These are phyloP conservation scores for Dissophora globulifera DNA, from an alignment of 192 early-diverging fungal species.

Conservation along the genomic window DNA sequence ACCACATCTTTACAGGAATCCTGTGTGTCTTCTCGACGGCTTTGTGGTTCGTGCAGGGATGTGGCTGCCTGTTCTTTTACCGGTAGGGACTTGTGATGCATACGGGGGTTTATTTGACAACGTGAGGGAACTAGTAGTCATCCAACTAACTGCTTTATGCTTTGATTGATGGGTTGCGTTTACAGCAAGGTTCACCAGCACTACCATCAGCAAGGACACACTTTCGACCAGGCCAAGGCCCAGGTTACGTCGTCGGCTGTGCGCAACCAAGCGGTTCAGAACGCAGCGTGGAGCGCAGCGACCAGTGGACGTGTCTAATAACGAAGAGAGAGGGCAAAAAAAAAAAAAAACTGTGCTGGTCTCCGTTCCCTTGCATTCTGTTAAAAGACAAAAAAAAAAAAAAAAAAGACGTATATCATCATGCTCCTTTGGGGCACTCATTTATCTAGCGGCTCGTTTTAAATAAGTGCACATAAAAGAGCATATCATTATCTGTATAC, in stretches of 20 bases:
- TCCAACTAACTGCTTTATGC: too few species aligned
- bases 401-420: too few species aligned
- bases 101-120: not conserved
- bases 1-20: slow-evolving; percentile 73
- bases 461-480: too few species aligned
- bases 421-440: too few species aligned
- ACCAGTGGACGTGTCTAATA: slow-evolving; percentile 47
- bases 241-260: slow-evolving; percentile 55
- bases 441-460: too few species aligned
- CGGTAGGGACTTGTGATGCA: slow-evolving; percentile 14
- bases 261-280: slow-evolving; percentile 61
- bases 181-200: slow-evolving; percentile 69
- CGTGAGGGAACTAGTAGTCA: too few species aligned
- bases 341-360: not conserved
- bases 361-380: not conserved
- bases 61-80: slow-evolving; percentile 36
- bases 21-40: slow-evolving; percentile 64
- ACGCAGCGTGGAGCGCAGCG: slow-evolving; percentile 60
- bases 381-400: too few species aligned
- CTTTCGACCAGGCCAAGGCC: slow-evolving; percentile 75
- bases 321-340: too few species aligned
- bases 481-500: too few species aligned
- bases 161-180: too few species aligned
- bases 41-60: slow-evolving; percentile 60
- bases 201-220: slow-evolving; percentile 76